Conservation (phyloP, 2,329 filamentous ascomycete species). For the Trichophyton mentagrophytes region DNA sequence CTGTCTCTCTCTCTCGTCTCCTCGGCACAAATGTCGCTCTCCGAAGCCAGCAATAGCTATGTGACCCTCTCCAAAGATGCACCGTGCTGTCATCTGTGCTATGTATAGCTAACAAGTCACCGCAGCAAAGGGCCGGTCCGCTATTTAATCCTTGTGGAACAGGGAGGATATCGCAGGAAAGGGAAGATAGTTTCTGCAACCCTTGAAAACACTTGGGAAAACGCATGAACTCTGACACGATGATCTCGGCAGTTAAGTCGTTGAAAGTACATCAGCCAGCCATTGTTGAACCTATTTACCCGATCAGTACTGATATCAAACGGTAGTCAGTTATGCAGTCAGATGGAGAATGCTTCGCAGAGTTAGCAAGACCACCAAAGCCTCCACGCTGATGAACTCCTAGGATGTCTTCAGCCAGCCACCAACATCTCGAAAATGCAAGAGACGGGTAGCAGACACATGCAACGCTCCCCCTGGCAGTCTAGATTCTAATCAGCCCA, state of each 20-base stretch:
- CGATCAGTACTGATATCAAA: neutral
- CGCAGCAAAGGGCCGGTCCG: too few species aligned
- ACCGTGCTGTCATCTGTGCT: too few species aligned
- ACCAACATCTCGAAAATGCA: neutral
- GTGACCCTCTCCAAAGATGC: too few species aligned
- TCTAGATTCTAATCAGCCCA: neutral
- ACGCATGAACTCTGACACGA: neutral
- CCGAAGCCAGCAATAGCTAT: too few species aligned
- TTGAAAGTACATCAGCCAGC: neutral
- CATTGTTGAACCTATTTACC: neutral
- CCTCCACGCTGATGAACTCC: too few species aligned
- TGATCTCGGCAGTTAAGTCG: neutral
- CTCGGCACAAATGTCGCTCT: too few species aligned
- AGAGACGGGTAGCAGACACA: neutral
- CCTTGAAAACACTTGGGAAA: neutral
- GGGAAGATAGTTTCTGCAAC: neutral
- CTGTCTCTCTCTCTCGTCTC: too few species aligned
- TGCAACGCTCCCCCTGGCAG: neutral
- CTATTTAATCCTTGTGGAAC: neutral
- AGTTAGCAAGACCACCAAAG: too few species aligned
- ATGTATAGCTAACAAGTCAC: too few species aligned
- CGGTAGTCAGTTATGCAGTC: neutral
- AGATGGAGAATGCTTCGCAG: neutral
- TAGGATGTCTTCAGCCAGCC: neutral
- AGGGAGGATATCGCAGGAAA: neutral